Evolutionary conservation across 768 basidiomycete species (phyloP).

Genomic region (Leccinum truebloodii): DNA sequence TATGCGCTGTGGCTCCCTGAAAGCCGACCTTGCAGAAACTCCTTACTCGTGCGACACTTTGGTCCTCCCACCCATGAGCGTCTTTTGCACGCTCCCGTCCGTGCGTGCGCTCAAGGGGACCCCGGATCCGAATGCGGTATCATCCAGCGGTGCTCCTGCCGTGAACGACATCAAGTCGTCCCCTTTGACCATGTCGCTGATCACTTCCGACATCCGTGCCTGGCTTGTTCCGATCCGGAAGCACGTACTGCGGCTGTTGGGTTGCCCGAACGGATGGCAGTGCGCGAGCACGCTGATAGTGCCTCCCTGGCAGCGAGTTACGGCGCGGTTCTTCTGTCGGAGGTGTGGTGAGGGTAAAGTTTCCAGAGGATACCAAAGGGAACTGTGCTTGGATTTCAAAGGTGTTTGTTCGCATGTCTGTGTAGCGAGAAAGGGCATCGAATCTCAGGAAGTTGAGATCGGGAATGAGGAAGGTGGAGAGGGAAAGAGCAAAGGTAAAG

Average conservation of each 20-base stretch:
- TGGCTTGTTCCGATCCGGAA: constrained; percentile 51
- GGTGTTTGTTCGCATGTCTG: constrained; percentile 65
- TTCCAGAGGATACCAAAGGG: constrained; percentile 34
- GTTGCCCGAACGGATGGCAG: constrained; percentile 51
- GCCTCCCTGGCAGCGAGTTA: constrained; percentile 58
- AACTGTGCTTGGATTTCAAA: constrained; percentile 54
- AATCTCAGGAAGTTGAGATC: not conserved
- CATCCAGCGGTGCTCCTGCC: not conserved
- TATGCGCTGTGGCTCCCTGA: constrained; percentile 38
- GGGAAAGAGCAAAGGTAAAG: not conserved
- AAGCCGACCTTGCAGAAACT: not conserved
- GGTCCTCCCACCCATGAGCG: constrained; percentile 45
- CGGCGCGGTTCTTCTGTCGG: constrained; percentile 60
- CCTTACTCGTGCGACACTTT: not conserved
- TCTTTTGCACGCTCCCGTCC: constrained; percentile 52
- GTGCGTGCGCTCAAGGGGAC: constrained; percentile 37
- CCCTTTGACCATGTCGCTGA: constrained; percentile 36
- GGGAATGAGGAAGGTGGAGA: constrained; percentile 23
- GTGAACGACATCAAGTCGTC: constrained; percentile 26
- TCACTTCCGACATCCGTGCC: constrained; percentile 44
- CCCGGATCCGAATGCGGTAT: constrained; percentile 16
- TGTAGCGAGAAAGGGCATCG: constrained; percentile 9
- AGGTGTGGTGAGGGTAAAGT: constrained; percentile 44
- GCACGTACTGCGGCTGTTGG: constrained; percentile 48
- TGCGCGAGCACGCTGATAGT: constrained; percentile 45